Conservation (phyloP, 2,329 filamentous ascomycete species). For the Colletotrichum karsti region DNA sequence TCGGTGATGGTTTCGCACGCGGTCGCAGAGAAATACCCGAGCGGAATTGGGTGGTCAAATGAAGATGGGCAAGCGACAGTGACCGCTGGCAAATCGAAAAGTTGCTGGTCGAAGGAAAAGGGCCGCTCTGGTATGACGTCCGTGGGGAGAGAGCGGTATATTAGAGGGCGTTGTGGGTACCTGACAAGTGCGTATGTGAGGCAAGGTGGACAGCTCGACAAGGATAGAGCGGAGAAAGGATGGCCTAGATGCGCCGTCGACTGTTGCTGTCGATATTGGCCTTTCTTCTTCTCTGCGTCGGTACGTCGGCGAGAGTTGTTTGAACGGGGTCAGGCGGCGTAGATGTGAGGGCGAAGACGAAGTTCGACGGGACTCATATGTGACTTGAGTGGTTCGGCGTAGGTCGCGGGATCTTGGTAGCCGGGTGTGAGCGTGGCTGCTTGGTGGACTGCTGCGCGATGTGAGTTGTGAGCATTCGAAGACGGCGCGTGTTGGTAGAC, state of each 20-base stretch:
- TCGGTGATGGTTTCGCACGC: slow-evolving; percentile 14
- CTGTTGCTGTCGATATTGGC: slow-evolving; percentile 3
- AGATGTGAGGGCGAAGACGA: neutral
- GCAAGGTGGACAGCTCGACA: slow-evolving; percentile 20
- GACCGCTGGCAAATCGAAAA: slow-evolving; percentile 19
- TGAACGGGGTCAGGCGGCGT: neutral
- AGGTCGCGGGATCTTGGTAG: neutral
- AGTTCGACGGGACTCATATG: slow-evolving; percentile 1
- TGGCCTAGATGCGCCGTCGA: slow-evolving; percentile 18
- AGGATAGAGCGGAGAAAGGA: slow-evolving; percentile 19
- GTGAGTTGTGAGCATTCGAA: slow-evolving; percentile 18
- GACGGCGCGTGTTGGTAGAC: neutral
- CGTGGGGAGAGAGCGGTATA: slow-evolving; percentile 28
- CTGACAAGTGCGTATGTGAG: slow-evolving; percentile 19
- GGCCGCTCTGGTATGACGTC: slow-evolving; percentile 23
- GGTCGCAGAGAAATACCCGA: neutral
- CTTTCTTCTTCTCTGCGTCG: slow-evolving; percentile 1
- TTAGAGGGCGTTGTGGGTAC: slow-evolving; percentile 28
- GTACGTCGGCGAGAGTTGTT: neutral
- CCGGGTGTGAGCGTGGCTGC: neutral
- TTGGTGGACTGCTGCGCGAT: neutral
- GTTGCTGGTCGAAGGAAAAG: slow-evolving; percentile 9
- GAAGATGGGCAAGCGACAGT: slow-evolving; percentile 13
- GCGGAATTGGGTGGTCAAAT: slow-evolving; percentile 9
- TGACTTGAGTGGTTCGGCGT: neutral